Evolutionary conservation across 75 land plant genomes (phyloP).

Genomic region (Picea sitchensis): DNA sequence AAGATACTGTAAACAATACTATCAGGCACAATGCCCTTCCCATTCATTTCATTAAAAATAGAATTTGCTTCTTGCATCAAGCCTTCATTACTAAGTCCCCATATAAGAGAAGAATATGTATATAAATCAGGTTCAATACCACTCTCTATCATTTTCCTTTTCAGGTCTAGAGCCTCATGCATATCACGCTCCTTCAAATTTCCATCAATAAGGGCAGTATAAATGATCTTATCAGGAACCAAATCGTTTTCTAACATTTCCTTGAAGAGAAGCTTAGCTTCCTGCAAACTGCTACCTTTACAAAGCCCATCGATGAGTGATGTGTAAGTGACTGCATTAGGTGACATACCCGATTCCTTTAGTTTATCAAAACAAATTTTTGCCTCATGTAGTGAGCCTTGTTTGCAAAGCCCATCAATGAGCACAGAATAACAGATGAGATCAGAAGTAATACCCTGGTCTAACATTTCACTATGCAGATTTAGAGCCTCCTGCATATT

Average conservation of each 20-base stretch:
- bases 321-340: conserved; percentile 57
- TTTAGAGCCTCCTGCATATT: conserved; percentile 34
- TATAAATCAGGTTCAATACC: conserved; percentile 57
- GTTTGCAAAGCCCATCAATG: conserved; percentile 56
- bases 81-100: conserved; percentile 34
- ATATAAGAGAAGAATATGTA: conserved; percentile 43
- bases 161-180: conserved; percentile 45
- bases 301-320: conserved; percentile 57
- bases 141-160: conserved; percentile 48
- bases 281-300: conserved; percentile 33
- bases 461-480: conserved; percentile 32
- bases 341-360: conserved; percentile 32
- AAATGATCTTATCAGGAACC: conserved; percentile 35
- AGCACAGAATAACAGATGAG: conserved; percentile 33
- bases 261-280: conserved; percentile 37
- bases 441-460: conserved; percentile 21
- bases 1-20: conserved; percentile 52
- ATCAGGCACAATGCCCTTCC: conserved; percentile 46
- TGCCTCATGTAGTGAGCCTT: conserved; percentile 41
- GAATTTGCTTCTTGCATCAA: conserved; percentile 36
- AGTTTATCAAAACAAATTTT: conserved; percentile 29
- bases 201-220: conserved; percentile 42
- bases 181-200: conserved; percentile 42
- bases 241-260: conserved; percentile 44
- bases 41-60: conserved; percentile 55